phyloP scores from a whole-genome alignment of 139 green algal genomes.

The Desmodesmus armatus region DNA sequence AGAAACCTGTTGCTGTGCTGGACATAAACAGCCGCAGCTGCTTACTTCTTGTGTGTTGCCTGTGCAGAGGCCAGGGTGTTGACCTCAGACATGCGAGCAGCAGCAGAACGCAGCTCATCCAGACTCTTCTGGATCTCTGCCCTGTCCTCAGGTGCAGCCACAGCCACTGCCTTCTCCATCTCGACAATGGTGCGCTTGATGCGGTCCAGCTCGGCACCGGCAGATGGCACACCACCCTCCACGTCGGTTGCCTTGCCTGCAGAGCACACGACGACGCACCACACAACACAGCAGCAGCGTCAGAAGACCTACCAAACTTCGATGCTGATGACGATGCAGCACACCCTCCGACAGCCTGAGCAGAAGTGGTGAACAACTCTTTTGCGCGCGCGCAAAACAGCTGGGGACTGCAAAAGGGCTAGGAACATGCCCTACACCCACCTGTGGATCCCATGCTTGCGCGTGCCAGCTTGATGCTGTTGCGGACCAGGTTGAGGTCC shows the following conservation, averaged over 20 bases:
- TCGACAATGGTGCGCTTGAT: constrained; percentile 44
- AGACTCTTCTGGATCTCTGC: constrained; percentile 44
- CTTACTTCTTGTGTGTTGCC: background rate
- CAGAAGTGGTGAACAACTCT: too few relatives aligned
- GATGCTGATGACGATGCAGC: too few relatives aligned
- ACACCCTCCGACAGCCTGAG: too few relatives aligned
- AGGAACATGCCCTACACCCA: too few relatives aligned
- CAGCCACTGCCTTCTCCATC: constrained; percentile 46
- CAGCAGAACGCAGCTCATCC: constrained; percentile 23
- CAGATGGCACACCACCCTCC: background rate
- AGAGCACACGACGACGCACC: too few relatives aligned
- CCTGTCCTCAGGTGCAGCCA: constrained; percentile 29
- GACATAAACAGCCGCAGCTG: background rate
- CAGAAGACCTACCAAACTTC: too few relatives aligned
- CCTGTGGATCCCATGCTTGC: constrained; percentile 24
- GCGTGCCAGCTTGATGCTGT: constrained; percentile 48
- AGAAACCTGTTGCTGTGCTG: too few relatives aligned
- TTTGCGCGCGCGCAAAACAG: too few relatives aligned
- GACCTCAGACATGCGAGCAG: constrained; percentile 29
- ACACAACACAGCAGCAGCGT: constrained; percentile 8
- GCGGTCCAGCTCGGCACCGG: constrained; percentile 27
- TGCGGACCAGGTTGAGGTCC: constrained; percentile 44
- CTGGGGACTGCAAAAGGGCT: too few relatives aligned
- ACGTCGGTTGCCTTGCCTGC: background rate
- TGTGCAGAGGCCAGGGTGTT: constrained; percentile 45